Evolutionary conservation across 192 early-diverging fungal species (phyloP).

Genomic region (Entomortierella lignicola): DNA sequence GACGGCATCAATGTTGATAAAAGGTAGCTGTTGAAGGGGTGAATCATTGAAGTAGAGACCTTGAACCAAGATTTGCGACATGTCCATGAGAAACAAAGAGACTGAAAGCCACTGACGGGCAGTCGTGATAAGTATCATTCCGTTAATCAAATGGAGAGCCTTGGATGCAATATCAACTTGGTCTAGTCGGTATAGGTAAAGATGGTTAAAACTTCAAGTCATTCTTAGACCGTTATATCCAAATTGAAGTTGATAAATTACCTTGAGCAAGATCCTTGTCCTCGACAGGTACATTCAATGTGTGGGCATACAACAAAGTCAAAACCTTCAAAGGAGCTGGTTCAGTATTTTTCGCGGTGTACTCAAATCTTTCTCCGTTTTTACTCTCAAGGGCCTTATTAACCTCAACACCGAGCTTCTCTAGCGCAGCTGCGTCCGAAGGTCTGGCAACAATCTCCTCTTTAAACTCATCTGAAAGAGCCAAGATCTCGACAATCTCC

Average conservation of each 20-base stretch:
- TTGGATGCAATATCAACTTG: constrained; percentile 81
- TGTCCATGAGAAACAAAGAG: constrained; percentile 79
- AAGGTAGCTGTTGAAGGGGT: constrained; percentile 88
- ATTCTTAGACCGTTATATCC: too few species aligned
- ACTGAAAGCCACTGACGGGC: constrained; percentile 86
- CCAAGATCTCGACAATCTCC: constrained; percentile 82
- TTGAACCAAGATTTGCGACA: constrained; percentile 92
- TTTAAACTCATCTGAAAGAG: constrained; percentile 80
- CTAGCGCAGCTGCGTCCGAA: constrained; percentile 60
- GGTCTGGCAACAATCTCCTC: constrained; percentile 57
- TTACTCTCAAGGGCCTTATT: constrained; percentile 65
- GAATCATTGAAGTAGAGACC: constrained; percentile 83
- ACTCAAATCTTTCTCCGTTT: constrained; percentile 71
- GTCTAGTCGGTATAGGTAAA: constrained; percentile 53
- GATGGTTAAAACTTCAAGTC: not conserved
- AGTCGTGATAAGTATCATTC: constrained; percentile 89
- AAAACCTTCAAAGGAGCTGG: constrained; percentile 73
- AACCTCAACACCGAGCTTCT: constrained; percentile 55
- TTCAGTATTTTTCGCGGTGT: constrained; percentile 67
- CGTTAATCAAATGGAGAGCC: constrained; percentile 81
- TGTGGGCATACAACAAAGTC: constrained; percentile 86
- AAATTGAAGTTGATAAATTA: too few species aligned
- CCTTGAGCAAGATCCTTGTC: constrained; percentile 60
- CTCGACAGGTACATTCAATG: constrained; percentile 76
- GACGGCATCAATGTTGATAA: constrained; percentile 74